Evolutionary conservation across 768 basidiomycete genomes (phyloP), one percentile per base, ranked within the genome.

Genomic region (Leccinum subgranulosum): DNA sequence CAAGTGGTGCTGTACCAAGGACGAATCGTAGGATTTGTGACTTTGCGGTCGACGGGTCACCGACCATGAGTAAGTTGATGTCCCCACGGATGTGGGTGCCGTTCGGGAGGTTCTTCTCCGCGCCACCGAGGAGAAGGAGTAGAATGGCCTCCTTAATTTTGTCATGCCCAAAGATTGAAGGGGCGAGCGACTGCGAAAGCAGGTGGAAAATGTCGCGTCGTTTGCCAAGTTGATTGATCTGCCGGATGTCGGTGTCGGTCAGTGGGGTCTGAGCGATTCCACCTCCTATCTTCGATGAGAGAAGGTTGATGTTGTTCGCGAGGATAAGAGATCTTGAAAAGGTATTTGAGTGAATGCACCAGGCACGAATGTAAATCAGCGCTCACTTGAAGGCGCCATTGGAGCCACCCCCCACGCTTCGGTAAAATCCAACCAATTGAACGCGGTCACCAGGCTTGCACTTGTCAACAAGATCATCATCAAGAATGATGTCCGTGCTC

Each of bases 41-140:
- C 76, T 99, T 99, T 19, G 97, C 97, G 0, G 97, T 99, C n/a
- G 89, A 92, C 9, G 97, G 97, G 74, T 99, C 97, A 60, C 97
- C 97, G 57, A 99, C 95, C 96, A 99, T 98, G 66, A 99, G 84
- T 68, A 98, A 80, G 75, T 99, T 99, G 81, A 99, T 98, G 73
- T 99, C 97, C 47, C 97, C 97, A 79, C 97, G 88, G 68, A 98
- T 96, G 70, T 98, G 97, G 1, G 97, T 98, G 52, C 97, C 96
- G 69, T 99, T 98, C 27, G 89, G 84, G 55, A 98, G 76, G 71
- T 98, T 98, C 82, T 99, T 99, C 76, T 98, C 97, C 51, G 93
- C 91, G 28, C 97, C 97, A 31, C 96, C 94, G 43, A 99, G 86
- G 15, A 99, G 83, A 11, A 99, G 84, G 27, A 99, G 85, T 15